Evolutionary conservation across 257 asterid genomes (phyloP).

Genomic region (Solanum clarkiae): DNA sequence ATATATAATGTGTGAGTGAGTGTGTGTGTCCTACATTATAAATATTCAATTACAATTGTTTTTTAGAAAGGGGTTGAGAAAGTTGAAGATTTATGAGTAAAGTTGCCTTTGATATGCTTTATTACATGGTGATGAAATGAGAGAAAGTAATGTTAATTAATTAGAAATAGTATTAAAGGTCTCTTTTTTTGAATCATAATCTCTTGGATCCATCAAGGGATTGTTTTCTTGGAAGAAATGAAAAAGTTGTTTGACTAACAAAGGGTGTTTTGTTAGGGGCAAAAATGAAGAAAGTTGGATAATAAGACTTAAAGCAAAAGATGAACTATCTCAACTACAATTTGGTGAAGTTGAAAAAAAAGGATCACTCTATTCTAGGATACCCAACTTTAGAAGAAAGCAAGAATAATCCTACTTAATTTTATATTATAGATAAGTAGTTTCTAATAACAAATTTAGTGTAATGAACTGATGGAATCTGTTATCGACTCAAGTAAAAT

Average conservation of each 20-base stretch:
- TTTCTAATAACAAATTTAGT: not conserved
- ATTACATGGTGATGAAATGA: not conserved
- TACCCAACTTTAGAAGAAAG: not conserved
- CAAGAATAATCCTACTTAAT: not conserved
- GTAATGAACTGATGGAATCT: not conserved
- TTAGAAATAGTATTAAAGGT: not conserved
- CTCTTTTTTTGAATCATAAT: not conserved
- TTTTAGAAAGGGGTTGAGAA: not conserved
- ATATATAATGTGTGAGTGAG: not conserved
- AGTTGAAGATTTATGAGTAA: not conserved
- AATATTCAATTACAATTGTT: not conserved
- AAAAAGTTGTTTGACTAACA: not conserved
- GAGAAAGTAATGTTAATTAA: not conserved
- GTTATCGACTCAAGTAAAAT: not conserved
- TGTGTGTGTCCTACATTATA: not conserved
- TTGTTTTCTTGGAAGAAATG: not conserved
- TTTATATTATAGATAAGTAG: not conserved
- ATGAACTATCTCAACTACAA: not conserved
- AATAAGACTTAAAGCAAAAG: not conserved
- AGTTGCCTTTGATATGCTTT: not conserved
- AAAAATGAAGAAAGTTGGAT: not conserved
- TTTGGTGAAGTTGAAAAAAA: not conserved
- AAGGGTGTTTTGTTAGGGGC: not conserved
- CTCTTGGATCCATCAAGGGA: not conserved
- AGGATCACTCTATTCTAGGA: not conserved